phyloP scores from a whole-genome alignment of 345 rosid species.

The Dipteronia dyeriana region DNA sequence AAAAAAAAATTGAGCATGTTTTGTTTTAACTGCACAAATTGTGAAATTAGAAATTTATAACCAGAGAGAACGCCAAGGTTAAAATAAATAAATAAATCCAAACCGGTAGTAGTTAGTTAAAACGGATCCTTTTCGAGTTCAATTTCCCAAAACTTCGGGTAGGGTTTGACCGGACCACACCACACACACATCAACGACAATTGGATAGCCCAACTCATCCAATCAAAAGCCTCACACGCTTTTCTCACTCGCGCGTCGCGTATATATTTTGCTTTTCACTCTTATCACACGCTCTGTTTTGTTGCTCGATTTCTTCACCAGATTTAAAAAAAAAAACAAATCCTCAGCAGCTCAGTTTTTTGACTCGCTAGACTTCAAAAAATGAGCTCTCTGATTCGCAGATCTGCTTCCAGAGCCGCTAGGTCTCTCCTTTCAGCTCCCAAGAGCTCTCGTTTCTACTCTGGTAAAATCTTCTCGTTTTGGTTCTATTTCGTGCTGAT shows the following conservation, averaged over 20 bases:
- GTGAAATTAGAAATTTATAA: neutral
- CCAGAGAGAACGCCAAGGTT: neutral
- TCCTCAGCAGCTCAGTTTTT: neutral
- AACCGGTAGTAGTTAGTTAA: neutral
- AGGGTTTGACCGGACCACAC: slow-evolving; percentile 16
- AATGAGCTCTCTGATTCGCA: slow-evolving; percentile 73
- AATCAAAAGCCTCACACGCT: neutral
- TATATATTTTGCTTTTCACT: neutral
- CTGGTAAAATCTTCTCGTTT: slow-evolving; percentile 37
- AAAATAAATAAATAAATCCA: too few species aligned
- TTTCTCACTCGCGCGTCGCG: neutral
- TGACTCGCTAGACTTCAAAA: slow-evolving; percentile 6
- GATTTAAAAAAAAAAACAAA: neutral
- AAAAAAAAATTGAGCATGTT: too few species aligned
- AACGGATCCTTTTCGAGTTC: neutral
- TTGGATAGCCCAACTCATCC: neutral
- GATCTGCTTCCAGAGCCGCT: slow-evolving; percentile 81
- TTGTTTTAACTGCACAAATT: neutral
- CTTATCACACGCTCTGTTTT: neutral
- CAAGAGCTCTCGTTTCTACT: slow-evolving; percentile 61
- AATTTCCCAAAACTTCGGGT: neutral
- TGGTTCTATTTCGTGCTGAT: neutral
- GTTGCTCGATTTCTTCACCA: neutral
- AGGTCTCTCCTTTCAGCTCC: slow-evolving; percentile 76
- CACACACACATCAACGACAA: neutral